These are phyloP conservation scores for Naganishia albida DNA, from an alignment of 1,284 basidiomycete species.

Conservation along the genomic window DNA sequence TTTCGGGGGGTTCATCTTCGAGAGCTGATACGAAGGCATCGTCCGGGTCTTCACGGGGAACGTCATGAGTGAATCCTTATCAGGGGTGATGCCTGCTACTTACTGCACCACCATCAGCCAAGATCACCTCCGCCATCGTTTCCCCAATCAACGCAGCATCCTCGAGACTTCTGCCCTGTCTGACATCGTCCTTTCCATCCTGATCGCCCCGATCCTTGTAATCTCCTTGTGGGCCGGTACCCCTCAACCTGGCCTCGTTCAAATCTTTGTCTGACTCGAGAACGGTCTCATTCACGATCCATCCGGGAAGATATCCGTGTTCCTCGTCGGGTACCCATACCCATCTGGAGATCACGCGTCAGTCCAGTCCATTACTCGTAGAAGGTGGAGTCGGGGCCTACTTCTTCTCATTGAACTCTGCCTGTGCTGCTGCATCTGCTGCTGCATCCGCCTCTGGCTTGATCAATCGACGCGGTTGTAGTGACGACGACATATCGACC, in stretches of 20 bases:
- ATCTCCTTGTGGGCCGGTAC: conserved; percentile 36
- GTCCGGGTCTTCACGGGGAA: conserved; percentile 55
- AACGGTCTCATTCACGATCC: conserved; percentile 39
- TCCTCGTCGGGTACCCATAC: conserved; percentile 51
- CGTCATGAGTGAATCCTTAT: background rate
- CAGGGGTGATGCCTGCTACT: background rate
- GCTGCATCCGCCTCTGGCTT: conserved; percentile 42
- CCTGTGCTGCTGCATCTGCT: conserved; percentile 73
- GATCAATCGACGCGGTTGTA: conserved; percentile 25
- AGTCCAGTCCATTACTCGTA: background rate
- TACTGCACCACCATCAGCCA: conserved; percentile 48
- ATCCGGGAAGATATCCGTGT: conserved; percentile 52
- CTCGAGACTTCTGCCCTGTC: conserved; percentile 6
- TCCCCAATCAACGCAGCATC: conserved; percentile 28
- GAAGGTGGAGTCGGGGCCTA: conserved; percentile 35
- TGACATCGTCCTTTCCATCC: conserved; percentile 35
- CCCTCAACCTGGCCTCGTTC: background rate
- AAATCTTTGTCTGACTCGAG: background rate
- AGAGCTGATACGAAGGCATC: conserved; percentile 74
- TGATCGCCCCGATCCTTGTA: conserved; percentile 36
- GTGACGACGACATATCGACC: conserved; percentile 8
- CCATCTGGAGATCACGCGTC: conserved; percentile 41
- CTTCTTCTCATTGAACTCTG: conserved; percentile 95
- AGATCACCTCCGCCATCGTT: conserved; percentile 46
- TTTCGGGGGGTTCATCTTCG: conserved; percentile 97